These are phyloP conservation scores for Pseudocercospora musae DNA, from an alignment of 2,329 filamentous ascomycete genomes.

Conservation along the genomic window DNA sequence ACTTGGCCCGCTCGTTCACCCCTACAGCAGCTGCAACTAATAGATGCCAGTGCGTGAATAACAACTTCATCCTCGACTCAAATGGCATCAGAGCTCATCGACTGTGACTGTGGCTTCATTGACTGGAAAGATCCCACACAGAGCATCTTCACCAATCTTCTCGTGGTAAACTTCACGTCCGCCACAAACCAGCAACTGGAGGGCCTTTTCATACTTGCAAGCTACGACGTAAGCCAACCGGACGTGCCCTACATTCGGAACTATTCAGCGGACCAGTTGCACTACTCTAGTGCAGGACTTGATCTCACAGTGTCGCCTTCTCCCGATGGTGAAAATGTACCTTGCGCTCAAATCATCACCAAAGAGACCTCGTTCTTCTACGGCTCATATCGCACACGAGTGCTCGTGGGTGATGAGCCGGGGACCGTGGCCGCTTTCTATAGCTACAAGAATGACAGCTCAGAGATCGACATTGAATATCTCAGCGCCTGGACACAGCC, in stretches of 20 bases:
- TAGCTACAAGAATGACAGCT: slow-evolving; percentile 5
- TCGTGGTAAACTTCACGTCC: background rate
- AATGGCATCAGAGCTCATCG: background rate
- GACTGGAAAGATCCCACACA: background rate
- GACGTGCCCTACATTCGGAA: background rate
- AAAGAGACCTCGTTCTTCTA: background rate
- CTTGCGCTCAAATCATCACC: background rate
- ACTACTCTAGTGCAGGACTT: background rate
- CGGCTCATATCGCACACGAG: slow-evolving; percentile 1
- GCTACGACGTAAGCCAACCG: background rate
- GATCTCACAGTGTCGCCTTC: slow-evolving; percentile 1
- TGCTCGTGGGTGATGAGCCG: background rate
- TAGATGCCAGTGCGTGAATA: background rate
- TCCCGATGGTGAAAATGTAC: background rate
- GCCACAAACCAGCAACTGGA: background rate
- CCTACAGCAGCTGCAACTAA: background rate
- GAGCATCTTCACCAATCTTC: slow-evolving; percentile 1
- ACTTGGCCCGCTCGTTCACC: too few relatives aligned
- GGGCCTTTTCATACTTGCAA: background rate
- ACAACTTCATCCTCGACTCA: background rate
- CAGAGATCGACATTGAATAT: slow-evolving; percentile 7
- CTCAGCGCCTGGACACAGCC: background rate
- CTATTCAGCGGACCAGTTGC: background rate
- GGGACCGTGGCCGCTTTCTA: slow-evolving; percentile 5
- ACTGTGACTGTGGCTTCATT: slow-evolving; percentile 11